phyloP scores from a whole-genome alignment of 1,139 yeast species.

The Kodamaea derodonti region DNA sequence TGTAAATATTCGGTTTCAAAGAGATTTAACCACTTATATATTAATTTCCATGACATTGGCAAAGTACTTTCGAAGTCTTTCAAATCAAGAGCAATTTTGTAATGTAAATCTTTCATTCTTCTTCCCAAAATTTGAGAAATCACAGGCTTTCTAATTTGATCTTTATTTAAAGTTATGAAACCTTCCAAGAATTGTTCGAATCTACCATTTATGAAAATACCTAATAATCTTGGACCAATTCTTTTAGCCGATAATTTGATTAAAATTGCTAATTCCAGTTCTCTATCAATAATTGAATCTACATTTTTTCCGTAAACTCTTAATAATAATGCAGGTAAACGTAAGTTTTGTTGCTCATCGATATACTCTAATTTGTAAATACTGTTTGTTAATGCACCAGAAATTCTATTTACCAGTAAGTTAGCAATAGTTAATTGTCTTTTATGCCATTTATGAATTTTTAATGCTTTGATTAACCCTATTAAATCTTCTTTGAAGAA shows the following conservation, averaged over 20 bases:
- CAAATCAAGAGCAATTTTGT: constrained; percentile 62
- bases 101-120: constrained; percentile 93
- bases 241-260: constrained; percentile 69
- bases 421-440: constrained; percentile 40
- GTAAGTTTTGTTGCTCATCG: constrained; percentile 22
- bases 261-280: constrained; percentile 68
- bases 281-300: constrained; percentile 82
- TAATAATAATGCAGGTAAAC: constrained; percentile 51
- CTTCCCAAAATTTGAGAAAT: constrained; percentile 85
- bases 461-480: constrained; percentile 58
- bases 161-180: constrained; percentile 67
- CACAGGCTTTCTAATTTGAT: constrained; percentile 70
- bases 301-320: constrained; percentile 92
- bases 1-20: constrained; percentile 44
- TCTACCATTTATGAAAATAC: constrained; percentile 87
- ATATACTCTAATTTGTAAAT: constrained; percentile 63
- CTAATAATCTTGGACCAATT: constrained; percentile 86
- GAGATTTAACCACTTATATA: constrained; percentile 65
- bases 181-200: constrained; percentile 89
- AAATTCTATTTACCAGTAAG: constrained; percentile 55
- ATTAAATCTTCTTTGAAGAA: constrained; percentile 82
- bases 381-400: constrained; percentile 92
- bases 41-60: constrained; percentile 68
- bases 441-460: constrained; percentile 75
- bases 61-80: constrained; percentile 31